A percentile compares a stretch with the other conserved stretches of the same genome.
These are phyloP conservation scores for Aspergillus eucalypticola DNA, from an alignment of 2,329 filamentous ascomycete species.

Conservation along the genomic window DNA sequence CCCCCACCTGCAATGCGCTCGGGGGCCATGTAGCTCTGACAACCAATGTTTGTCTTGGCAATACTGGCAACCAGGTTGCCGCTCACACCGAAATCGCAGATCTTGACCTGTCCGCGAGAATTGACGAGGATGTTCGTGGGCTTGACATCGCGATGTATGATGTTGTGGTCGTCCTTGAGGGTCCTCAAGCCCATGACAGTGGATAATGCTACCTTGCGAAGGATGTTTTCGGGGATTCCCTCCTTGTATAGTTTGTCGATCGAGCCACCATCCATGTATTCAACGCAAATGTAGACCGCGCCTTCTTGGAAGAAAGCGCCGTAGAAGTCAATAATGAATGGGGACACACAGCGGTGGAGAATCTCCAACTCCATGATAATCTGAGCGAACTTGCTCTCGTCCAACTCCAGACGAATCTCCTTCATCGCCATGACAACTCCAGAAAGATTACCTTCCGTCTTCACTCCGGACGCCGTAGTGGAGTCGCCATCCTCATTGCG, in stretches of 20 bases:
- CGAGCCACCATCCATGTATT: conserved; percentile 98
- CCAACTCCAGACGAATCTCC: conserved; percentile 90
- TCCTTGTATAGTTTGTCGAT: conserved; percentile 94
- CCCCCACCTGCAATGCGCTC: conserved; percentile 90
- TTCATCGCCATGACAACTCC: conserved; percentile 98
- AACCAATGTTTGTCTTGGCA: conserved; percentile 97
- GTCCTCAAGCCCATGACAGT: conserved; percentile 90
- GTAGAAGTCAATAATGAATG: conserved; percentile 98
- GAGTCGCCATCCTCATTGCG: conserved; percentile 30
- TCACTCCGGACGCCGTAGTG: conserved; percentile 11
- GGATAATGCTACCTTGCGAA: conserved; percentile 86
- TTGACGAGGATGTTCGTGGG: conserved; percentile 98
- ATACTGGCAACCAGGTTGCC: conserved; percentile 97
- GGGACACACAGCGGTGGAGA: conserved; percentile 88
- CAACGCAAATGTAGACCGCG: conserved; percentile 98
- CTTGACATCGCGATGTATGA: conserved; percentile 98
- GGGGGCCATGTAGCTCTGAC: conserved; percentile 98
- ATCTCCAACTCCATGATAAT: conserved; percentile 98
- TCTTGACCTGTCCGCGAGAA: conserved; percentile 87
- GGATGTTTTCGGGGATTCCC: conserved; percentile 82
- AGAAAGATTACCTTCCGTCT: conserved; percentile 33
- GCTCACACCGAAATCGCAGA: conserved; percentile 97
- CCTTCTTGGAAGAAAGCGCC: conserved; percentile 99
- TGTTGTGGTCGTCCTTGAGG: conserved; percentile 97
- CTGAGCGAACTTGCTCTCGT: conserved; percentile 93